Conservation (phyloP, 164 flowering plant species). For the Annona cherimola region DNA sequence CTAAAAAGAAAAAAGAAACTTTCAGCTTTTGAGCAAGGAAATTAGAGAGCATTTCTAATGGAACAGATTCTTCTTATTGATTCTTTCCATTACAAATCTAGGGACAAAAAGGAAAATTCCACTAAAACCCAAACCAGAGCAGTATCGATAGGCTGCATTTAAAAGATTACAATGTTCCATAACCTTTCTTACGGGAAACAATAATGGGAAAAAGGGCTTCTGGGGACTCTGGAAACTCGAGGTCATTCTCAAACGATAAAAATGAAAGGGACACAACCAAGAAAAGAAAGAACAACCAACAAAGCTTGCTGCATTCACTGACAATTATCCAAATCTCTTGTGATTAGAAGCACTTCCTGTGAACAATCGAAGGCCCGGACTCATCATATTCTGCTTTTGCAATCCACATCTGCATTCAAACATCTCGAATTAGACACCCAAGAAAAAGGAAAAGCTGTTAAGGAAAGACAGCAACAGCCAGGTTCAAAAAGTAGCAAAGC, state of each 20-base stretch:
- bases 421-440: background rate
- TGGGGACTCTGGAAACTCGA: background rate
- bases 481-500: no score
- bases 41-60: background rate
- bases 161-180: constrained; percentile 1
- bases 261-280: background rate
- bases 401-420: constrained; percentile 35
- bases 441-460: background rate
- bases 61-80: constrained; percentile 3
- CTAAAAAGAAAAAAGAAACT: no score
- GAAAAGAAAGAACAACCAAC: background rate
- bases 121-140: background rate
- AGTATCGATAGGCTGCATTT: constrained; percentile 1
- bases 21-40: background rate
- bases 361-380: constrained; percentile 40
- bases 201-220: background rate
- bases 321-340: background rate
- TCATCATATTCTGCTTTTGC: constrained; percentile 36
- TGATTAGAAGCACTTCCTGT: constrained; percentile 37
- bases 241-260: background rate
- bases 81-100: constrained; percentile 5
- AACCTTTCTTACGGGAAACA: background rate
- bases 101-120: background rate
- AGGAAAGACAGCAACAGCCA: no score
- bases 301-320: constrained; percentile 4